Percentiles rank a stretch among this genome's conserved stretches.
Evolutionary conservation across 495 filamentous ascomycete genomes (phyloP).

Genomic region (Daldinia decipiens): DNA sequence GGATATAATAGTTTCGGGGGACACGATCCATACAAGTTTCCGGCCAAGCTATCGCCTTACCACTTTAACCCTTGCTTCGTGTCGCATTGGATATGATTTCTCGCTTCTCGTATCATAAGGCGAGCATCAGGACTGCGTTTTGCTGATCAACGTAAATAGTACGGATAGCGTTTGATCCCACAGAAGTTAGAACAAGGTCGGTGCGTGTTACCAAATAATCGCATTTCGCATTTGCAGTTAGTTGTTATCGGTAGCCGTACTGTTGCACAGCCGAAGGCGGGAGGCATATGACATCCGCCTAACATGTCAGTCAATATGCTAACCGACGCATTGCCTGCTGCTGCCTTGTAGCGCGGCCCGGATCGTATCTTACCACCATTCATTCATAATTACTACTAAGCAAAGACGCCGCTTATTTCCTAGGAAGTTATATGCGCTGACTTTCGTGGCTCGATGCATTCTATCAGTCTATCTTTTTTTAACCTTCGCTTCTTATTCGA

Average conservation of each 20-base stretch:
- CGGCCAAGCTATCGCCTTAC: conserved; percentile 21
- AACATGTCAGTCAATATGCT: not conserved
- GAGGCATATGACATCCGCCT: conserved; percentile 29
- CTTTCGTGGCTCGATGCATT: not conserved
- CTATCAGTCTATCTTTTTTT: not conserved
- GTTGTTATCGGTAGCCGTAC: conserved; percentile 13
- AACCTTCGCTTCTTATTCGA: not conserved
- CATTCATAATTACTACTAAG: not conserved
- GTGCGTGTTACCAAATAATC: conserved; percentile 26
- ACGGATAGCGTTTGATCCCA: conserved; percentile 35
- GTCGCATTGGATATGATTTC: conserved; percentile 26
- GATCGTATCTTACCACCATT: not conserved
- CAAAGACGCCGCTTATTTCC: not conserved
- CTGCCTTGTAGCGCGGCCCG: conserved; percentile 11
- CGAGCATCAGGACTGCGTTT: conserved; percentile 18
- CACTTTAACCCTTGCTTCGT: conserved; percentile 12
- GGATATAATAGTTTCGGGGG: conserved; percentile 17
- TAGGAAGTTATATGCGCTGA: not conserved
- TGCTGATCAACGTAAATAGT: conserved; percentile 18
- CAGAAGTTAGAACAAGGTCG: conserved; percentile 35
- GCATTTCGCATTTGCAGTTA: conserved; percentile 18
- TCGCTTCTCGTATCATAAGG: conserved; percentile 35
- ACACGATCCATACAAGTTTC: conserved; percentile 3
- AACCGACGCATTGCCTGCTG: not conserved
- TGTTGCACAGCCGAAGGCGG: conserved; percentile 35